Evolutionary conservation across 345 rosid genomes (phyloP), one percentile per base, ranked within the genome.

Genomic region (Abelmoschus esculentus): DNA sequence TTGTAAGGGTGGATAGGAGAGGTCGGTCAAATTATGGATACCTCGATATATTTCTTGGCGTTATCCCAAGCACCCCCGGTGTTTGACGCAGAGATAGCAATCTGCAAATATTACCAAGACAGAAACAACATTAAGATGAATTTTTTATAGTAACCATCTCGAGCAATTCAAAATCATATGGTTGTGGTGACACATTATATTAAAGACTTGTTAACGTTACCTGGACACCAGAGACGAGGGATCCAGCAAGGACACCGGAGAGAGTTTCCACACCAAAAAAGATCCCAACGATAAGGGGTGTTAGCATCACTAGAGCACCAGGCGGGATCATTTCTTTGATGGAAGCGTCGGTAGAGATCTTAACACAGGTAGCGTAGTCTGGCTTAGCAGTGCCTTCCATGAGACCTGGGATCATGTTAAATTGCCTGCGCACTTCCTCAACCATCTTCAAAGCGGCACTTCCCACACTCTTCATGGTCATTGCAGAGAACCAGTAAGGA

Each of bases 51-150:
- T 75, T 93, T 93, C 88, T 91, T 91, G 82, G 98, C 98, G 60
- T 93, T 93, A 73, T 93, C 98, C 98, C 97, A 93, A 12, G 98
- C 98, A 29, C 98, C 97, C 32, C 97, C 97, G 18, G 96, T 93
- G 88, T 93, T 93, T 26, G 98, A 93, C 46, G 98, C 96, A 62
- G 98, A 93, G 73, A 93, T 89, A 49, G 98, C 98, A 62, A 93
- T 81, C 98, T 93, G 84, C 65, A 61, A 44, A 69, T 42, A 71
- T 29, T 52, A 47, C 14, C 42, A 29, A 70, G 31, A 22, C 26
- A 70, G 42, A 28, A 18, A 19, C 68, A 19, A 64, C 18, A 19
- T 64, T 44, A 64, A 42, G 9, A 19, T 19, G 52, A 40, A 11
- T 26, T 26, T 62, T 18, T 6, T 19, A n/a, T 62, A 10, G 4